phyloP scores from a whole-genome alignment of 2,329 filamentous ascomycete genomes.

The Alternaria sp. region DNA sequence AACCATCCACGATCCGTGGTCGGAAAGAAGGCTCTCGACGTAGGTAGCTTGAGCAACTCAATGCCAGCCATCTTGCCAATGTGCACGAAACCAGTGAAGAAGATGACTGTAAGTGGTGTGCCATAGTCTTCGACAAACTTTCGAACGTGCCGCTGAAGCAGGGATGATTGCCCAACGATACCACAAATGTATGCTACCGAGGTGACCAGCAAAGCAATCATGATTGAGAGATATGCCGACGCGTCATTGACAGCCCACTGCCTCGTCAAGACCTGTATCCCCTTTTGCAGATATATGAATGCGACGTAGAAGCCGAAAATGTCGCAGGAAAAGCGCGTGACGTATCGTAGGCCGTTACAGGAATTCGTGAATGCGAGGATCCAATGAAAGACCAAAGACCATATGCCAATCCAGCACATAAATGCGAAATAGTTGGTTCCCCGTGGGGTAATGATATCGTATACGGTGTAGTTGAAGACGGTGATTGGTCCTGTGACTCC shows the following conservation, averaged over 20 bases:
- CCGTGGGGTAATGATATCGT: slow-evolving; percentile 81
- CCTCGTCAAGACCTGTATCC: slow-evolving; percentile 82
- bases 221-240: slow-evolving; percentile 80
- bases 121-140: slow-evolving; percentile 92
- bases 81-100: slow-evolving; percentile 90
- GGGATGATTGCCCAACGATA: slow-evolving; percentile 72
- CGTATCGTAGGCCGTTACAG: slow-evolving; percentile 87
- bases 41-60: slow-evolving; percentile 75
- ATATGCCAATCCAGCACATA: slow-evolving; percentile 92
- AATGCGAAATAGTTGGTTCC: slow-evolving; percentile 86
- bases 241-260: slow-evolving; percentile 70
- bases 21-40: slow-evolving; percentile 79
- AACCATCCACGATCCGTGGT: slow-evolving; percentile 79
- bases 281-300: slow-evolving; percentile 91
- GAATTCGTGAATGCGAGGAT: slow-evolving; percentile 83
- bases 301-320: slow-evolving; percentile 95
- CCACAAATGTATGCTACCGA: slow-evolving; percentile 79
- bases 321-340: slow-evolving; percentile 91
- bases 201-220: slow-evolving; percentile 79
- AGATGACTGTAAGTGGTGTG: slow-evolving; percentile 72
- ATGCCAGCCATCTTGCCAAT: slow-evolving; percentile 82
- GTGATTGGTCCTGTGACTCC: slow-evolving; percentile 94
- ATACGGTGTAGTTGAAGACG: slow-evolving; percentile 94
- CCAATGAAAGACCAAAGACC: slow-evolving; percentile 87
- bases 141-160: slow-evolving; percentile 78